A percentile compares a stretch with the other conserved stretches of the same genome.
These are phyloP conservation scores for Tephrocybe sp. DNA, from an alignment of 768 basidiomycete species.

Conservation along the genomic window DNA sequence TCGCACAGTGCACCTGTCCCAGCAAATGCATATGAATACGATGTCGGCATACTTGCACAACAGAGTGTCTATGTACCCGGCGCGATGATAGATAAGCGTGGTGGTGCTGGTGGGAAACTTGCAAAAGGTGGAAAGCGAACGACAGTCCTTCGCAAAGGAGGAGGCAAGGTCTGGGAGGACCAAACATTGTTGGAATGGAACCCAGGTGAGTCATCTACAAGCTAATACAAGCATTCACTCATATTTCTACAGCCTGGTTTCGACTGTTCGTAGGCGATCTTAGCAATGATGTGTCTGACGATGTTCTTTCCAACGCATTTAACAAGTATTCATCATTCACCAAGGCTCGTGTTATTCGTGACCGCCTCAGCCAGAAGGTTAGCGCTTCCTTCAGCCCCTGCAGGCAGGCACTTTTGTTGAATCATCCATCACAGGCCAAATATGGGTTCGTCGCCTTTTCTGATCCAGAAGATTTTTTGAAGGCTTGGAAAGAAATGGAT, in stretches of 20 bases:
- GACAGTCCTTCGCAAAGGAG: conserved; percentile 94
- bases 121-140: conserved; percentile 90
- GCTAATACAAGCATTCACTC: conserved; percentile 1
- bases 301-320: conserved; percentile 91
- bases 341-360: conserved; percentile 94
- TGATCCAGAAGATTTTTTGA: conserved; percentile 97
- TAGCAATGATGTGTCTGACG: conserved; percentile 97
- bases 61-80: conserved; percentile 93
- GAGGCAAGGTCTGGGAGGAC: conserved; percentile 98
- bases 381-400: conserved; percentile 8
- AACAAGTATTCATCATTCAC: conserved; percentile 90
- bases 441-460: conserved; percentile 98
- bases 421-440: conserved; percentile 84
- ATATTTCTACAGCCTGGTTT: conserved; percentile 77
- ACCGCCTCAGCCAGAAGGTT: conserved; percentile 92
- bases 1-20: conserved; percentile 79
- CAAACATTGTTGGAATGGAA: conserved; percentile 98
- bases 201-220: conserved; percentile 68
- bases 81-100: conserved; percentile 86
- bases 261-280: conserved; percentile 96
- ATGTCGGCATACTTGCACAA: conserved; percentile 87
- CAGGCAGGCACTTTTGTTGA: not conserved
- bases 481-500: conserved; percentile 99
- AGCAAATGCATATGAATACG: conserved; percentile 90
- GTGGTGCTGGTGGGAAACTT: conserved; percentile 81